Percentiles rank a stretch among this genome's conserved stretches.
Evolutionary conservation across 2,329 filamentous ascomycete species (phyloP).

Genomic region (Colletotrichum endophyticum): DNA sequence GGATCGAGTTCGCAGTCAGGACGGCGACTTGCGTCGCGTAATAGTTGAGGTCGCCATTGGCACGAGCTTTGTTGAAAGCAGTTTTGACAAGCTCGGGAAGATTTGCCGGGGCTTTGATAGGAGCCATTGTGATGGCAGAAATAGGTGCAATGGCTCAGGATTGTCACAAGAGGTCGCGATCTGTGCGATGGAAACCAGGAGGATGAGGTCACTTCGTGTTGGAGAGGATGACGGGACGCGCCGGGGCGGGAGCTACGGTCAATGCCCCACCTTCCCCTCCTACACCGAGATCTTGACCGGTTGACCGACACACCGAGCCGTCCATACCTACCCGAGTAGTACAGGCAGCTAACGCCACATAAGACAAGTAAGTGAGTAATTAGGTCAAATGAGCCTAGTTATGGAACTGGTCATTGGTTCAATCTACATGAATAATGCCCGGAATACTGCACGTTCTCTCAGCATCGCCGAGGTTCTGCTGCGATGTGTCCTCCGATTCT

Average conservation of each 20-base stretch:
- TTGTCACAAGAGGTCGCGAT: background rate
- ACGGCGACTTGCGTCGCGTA: slow-evolving; percentile 59
- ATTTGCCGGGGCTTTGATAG: slow-evolving; percentile 45
- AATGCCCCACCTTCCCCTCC: background rate
- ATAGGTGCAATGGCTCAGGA: background rate
- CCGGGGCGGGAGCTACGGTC: background rate
- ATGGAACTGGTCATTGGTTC: background rate
- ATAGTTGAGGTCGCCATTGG: slow-evolving; percentile 55
- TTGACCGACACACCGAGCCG: background rate
- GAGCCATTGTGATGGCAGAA: slow-evolving; percentile 35
- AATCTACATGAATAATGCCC: background rate
- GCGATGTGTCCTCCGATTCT: slow-evolving; percentile 6
- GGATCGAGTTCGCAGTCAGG: slow-evolving; percentile 45
- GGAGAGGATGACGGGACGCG: background rate
- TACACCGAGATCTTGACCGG: background rate
- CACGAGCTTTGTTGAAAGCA: slow-evolving; percentile 52
- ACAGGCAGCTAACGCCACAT: background rate
- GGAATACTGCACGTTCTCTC: background rate
- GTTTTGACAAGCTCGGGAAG: slow-evolving; percentile 56
- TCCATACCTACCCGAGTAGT: no score
- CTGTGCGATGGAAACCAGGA: background rate
- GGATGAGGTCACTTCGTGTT: background rate
- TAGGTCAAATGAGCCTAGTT: background rate
- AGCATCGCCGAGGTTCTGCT: background rate
- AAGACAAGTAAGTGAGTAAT: background rate